Evolutionary conservation across 441 rosid genomes (phyloP), one percentile per base, ranked within the genome.

Genomic region (Daphne laureola): DNA sequence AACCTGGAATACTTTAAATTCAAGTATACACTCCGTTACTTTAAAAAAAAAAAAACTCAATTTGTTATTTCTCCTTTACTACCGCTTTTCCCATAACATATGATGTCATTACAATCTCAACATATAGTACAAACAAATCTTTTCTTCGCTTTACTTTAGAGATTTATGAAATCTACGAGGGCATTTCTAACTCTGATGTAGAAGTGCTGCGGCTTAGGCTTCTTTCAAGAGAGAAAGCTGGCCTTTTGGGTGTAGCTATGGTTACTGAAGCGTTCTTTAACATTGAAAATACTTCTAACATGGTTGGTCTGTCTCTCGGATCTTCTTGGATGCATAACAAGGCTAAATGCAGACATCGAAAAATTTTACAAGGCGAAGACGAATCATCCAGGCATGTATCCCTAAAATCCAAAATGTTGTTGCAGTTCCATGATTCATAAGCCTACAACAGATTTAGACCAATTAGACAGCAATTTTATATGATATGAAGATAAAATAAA

Each of bases 311-410:
- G 45, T 74, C 73, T 4, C 7, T 46, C 3, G 76, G 43, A n/a
- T 56, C 35, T 48, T 62, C 73, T 43, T 74, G 73, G 31, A 74
- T 66, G 17, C 79, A 74, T 9, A 74, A 36, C 47, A 67, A 54
- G 46, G 67, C 71, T n/a, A 74, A 46, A 35, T 65, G 75, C 53
- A 71, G 9, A 45, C 71, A 70, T 62, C 43, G 62, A 54, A 46
- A 40, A 11, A 68, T 18, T 57, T 62, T 63, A 41, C 64, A 55
- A 0, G 65, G 14, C 0, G 61, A 63, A 3, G 54, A 48, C 8
- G 67, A 58, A 55, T 71, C 66, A 5, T 68, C 63, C 15, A 71
- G 46, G 40, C 62, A 53, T 9, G 67, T 43, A 17, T 71, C 74
- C 16, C 65, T 17, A 51, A 75, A 59, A 46, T 75, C 76, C 54